A percentile compares a stretch with the other conserved stretches of the same genome.
Conservation (phyloP, 192 early-diverging fungal species). For the Coemansia sp. region DNA sequence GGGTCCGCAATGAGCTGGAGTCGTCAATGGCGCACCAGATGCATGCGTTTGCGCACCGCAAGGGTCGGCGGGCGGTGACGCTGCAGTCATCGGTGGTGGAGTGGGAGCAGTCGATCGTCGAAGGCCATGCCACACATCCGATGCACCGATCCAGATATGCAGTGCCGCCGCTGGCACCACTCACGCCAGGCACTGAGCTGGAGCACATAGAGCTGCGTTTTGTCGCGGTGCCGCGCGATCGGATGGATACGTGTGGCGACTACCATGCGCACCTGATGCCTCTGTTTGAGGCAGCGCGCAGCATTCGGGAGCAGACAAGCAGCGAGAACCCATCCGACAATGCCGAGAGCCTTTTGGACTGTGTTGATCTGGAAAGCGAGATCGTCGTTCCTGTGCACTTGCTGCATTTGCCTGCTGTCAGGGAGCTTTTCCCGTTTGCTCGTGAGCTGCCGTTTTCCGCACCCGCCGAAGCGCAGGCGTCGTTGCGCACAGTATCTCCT, state of each 20-base stretch:
- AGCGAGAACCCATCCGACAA: too few species aligned
- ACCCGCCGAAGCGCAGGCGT: constrained; percentile 58
- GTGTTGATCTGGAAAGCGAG: constrained; percentile 23
- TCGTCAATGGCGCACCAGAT: constrained; percentile 60
- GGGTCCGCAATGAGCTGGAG: constrained; percentile 56
- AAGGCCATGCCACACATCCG: constrained; percentile 72
- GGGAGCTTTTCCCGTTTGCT: constrained; percentile 47
- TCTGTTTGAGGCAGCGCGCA: constrained; percentile 34
- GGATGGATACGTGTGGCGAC: constrained; percentile 47
- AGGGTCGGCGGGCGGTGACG: constrained; percentile 31
- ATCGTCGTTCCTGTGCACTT: constrained; percentile 63
- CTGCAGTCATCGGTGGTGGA: constrained; percentile 50
- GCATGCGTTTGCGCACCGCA: constrained; percentile 38
- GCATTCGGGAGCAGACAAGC: neutral
- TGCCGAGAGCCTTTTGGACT: constrained; percentile 16
- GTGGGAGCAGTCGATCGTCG: constrained; percentile 68
- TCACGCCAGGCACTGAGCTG: constrained; percentile 51
- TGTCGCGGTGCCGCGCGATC: constrained; percentile 51
- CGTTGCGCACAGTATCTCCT: constrained; percentile 61
- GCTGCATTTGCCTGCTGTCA: constrained; percentile 63
- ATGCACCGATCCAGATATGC: constrained; percentile 67
- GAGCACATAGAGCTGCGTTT: constrained; percentile 48
- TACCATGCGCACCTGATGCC: constrained; percentile 42
- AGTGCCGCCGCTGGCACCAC: constrained; percentile 56
- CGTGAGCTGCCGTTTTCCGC: constrained; percentile 46